These are phyloP conservation scores for Leucosporidium scottii DNA, from an alignment of 768 basidiomycete genomes.

Conservation along the genomic window DNA sequence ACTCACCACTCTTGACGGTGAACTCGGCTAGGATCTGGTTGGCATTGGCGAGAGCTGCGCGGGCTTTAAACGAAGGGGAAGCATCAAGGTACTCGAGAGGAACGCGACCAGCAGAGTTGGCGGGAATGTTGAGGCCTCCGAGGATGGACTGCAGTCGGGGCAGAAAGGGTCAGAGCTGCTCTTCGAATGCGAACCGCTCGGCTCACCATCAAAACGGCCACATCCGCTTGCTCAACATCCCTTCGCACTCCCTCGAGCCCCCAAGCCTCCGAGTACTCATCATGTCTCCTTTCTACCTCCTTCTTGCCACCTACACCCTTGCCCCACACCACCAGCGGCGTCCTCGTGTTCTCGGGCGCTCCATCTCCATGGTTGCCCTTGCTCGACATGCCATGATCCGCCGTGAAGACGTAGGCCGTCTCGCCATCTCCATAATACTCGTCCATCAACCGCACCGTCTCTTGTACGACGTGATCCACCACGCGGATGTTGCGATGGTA, in stretches of 20 bases:
- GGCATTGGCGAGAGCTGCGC: constrained; percentile 58
- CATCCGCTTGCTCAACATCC: constrained; percentile 77
- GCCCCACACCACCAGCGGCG: constrained; percentile 77
- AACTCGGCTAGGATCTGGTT: constrained; percentile 68
- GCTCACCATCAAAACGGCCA: constrained; percentile 62
- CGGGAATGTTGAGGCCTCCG: constrained; percentile 66
- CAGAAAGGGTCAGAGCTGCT: background rate
- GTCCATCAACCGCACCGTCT: constrained; percentile 56
- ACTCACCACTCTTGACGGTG: constrained; percentile 63
- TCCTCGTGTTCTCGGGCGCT: constrained; percentile 80
- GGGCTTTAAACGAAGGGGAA: constrained; percentile 51
- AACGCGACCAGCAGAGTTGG: constrained; percentile 72
- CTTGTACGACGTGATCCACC: constrained; percentile 65
- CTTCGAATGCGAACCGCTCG: background rate
- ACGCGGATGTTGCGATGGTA: constrained; percentile 78
- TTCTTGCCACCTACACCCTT: constrained; percentile 51
- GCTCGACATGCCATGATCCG: constrained; percentile 83
- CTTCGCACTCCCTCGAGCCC: constrained; percentile 53
- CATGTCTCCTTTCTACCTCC: constrained; percentile 45
- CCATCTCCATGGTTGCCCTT: constrained; percentile 88
- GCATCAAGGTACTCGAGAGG: constrained; percentile 60
- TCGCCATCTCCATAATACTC: constrained; percentile 59
- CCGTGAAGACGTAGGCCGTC: constrained; percentile 72
- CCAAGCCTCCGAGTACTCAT: constrained; percentile 64
- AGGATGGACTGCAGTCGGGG: constrained; percentile 48